These are phyloP conservation scores for Ramularia collo-cygni DNA, from an alignment of 2,329 filamentous ascomycete genomes.

Conservation along the genomic window DNA sequence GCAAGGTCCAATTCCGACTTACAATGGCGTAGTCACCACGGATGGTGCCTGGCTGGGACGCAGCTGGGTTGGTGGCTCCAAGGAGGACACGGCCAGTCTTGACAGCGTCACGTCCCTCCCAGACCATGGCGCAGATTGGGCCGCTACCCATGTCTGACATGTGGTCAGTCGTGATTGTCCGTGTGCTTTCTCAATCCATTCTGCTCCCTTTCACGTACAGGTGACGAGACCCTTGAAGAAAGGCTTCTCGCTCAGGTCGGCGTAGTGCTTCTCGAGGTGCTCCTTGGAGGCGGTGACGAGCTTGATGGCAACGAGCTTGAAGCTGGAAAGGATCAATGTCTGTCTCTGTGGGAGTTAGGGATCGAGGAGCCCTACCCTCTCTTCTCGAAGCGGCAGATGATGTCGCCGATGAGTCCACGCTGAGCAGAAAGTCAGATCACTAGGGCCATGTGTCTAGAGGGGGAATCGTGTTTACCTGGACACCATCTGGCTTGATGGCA, in stretches of 20 bases:
- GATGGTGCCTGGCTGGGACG: constrained; percentile 94
- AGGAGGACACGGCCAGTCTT: constrained; percentile 97
- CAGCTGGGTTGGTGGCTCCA: constrained; percentile 97
- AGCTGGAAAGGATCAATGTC: constrained; percentile 47
- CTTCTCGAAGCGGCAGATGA: constrained; percentile 97
- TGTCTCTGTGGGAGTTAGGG: constrained; percentile 1
- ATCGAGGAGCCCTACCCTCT: constrained; percentile 59
- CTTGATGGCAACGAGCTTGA: constrained; percentile 99
- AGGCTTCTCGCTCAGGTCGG: constrained; percentile 83
- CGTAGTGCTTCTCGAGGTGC: constrained; percentile 98
- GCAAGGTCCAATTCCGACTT: constrained; percentile 11
- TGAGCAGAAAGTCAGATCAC: constrained; percentile 35
- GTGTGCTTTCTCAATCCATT: constrained; percentile 2
- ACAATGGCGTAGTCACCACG: constrained; percentile 84
- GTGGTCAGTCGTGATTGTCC: constrained; percentile 17
- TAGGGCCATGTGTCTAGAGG: too few species aligned
- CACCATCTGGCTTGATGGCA: constrained; percentile 99
- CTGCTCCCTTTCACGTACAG: constrained; percentile 55
- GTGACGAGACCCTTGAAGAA: constrained; percentile 94
- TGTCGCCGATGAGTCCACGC: constrained; percentile 96
- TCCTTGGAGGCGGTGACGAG: constrained; percentile 79
- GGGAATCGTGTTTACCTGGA: constrained; percentile 64
- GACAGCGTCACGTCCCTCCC: constrained; percentile 97
- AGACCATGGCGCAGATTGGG: constrained; percentile 98
- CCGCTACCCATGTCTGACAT: constrained; percentile 79